Conservation (phyloP, 352 stramenopile genomes). For the Globisporangium polare region DNA sequence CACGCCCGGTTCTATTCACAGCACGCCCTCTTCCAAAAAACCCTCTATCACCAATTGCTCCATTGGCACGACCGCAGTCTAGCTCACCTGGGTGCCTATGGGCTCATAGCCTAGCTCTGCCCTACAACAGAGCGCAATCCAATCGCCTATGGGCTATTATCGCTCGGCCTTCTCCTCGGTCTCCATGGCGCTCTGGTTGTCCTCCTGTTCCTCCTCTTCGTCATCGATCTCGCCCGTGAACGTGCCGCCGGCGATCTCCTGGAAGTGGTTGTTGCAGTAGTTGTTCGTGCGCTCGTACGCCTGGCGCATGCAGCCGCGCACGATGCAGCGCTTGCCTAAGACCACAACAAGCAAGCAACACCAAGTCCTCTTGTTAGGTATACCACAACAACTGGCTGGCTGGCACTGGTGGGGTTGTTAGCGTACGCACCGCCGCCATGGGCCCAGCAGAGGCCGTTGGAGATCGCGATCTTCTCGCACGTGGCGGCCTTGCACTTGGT, state of each 20-base stretch:
- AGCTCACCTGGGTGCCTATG: no score
- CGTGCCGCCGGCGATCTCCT: constrained; percentile 15
- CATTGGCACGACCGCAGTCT: no score
- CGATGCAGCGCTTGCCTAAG: constrained; percentile 43
- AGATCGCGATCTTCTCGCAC: constrained; percentile 32
- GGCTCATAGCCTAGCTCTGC: no score
- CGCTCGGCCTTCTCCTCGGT: constrained; percentile 3
- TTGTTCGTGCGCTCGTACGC: constrained; percentile 64
- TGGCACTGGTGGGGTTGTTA: neutral
- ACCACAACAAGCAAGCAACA: neutral
- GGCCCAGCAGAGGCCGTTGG: constrained; percentile 30
- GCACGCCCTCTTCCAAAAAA: neutral
- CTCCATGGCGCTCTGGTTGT: constrained; percentile 2
- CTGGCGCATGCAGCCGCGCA: constrained; percentile 28
- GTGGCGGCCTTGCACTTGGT: constrained; percentile 23
- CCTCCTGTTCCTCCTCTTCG: neutral
- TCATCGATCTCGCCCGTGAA: constrained; percentile 9
- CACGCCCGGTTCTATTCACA: no score
- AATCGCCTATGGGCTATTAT: neutral
- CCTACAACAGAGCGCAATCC: no score
- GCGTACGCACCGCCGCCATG: constrained; percentile 24
- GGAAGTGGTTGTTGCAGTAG: constrained; percentile 49
- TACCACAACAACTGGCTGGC: no score
- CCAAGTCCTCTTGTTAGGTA: neutral
- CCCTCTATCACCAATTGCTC: no score